Evolutionary conservation across 1,139 yeast species (phyloP).

Genomic region (Candida freyschussii): DNA sequence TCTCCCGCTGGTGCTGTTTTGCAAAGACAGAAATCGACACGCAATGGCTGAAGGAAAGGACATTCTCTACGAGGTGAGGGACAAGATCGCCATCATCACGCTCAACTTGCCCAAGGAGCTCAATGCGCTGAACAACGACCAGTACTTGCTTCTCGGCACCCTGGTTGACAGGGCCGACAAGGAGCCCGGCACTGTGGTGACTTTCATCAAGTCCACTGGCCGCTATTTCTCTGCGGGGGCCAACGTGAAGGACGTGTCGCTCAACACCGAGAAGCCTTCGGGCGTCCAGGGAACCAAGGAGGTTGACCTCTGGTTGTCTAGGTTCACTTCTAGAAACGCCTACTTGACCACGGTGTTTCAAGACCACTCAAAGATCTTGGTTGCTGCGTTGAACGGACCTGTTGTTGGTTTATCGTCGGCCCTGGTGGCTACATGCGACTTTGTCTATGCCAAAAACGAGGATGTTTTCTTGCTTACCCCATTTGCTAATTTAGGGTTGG

Average conservation of each 20-base stretch:
- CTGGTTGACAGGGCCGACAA: constrained; percentile 59
- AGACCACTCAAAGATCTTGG: constrained; percentile 67
- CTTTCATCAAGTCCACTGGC: constrained; percentile 70
- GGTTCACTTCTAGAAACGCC: constrained; percentile 66
- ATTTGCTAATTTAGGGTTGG: constrained; percentile 78
- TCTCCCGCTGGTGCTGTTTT: too few relatives aligned
- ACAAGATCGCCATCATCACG: constrained; percentile 58
- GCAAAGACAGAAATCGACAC: too few relatives aligned
- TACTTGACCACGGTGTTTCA: constrained; percentile 65
- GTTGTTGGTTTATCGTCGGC: constrained; percentile 80
- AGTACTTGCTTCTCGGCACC: constrained; percentile 60
- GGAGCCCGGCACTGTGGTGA: constrained; percentile 60
- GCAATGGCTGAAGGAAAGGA: constrained; percentile 29
- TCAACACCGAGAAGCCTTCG: constrained; percentile 25
- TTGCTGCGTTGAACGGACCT: constrained; percentile 82
- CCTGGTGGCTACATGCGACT: constrained; percentile 68
- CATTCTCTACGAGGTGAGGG: constrained; percentile 49
- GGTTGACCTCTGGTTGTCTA: constrained; percentile 51
- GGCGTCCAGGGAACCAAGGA: constrained; percentile 25
- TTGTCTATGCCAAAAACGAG: constrained; percentile 64
- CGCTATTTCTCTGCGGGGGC: constrained; percentile 86
- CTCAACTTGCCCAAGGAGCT: constrained; percentile 56
- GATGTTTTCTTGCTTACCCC: constrained; percentile 66
- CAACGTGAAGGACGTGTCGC: constrained; percentile 41
- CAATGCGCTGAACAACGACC: constrained; percentile 66